Evolutionary conservation across 73 alveolate genomes (phyloP).

Genomic region (Urostyla sp.): DNA sequence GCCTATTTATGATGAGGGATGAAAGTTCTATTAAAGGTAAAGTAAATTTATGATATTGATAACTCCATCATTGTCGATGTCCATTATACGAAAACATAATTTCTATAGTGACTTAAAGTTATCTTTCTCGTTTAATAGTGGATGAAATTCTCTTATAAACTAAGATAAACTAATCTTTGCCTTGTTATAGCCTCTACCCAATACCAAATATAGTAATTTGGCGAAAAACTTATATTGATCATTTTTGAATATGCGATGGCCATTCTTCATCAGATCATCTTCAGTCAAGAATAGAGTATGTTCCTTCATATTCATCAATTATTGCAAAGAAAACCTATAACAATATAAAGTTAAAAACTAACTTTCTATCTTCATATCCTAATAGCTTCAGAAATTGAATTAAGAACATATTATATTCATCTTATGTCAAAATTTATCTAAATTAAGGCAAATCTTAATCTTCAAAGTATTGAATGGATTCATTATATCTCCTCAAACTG

Average conservation of each 20-base stretch:
- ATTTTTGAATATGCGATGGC: background rate
- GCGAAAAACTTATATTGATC: constrained; percentile 26
- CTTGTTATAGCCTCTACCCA: constrained; percentile 29
- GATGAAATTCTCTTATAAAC: constrained; percentile 18
- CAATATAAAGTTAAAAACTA: background rate
- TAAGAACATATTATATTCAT: constrained; percentile 23
- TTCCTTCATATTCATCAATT: no score
- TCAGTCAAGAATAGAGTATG: constrained; percentile 23
- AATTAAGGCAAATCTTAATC: background rate
- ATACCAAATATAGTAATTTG: constrained; percentile 2
- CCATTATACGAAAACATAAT: constrained; percentile 14
- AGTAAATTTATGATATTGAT: constrained; percentile 25
- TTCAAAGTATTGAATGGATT: background rate
- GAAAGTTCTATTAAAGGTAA: constrained; percentile 4
- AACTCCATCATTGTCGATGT: constrained; percentile 30
- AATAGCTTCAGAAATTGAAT: constrained; percentile 9
- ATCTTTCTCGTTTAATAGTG: constrained; percentile 37
- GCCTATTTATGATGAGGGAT: constrained; percentile 31
- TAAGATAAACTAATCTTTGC: constrained; percentile 25
- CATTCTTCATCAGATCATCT: background rate
- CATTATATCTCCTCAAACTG: no score
- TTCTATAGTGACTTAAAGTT: constrained; percentile 9
- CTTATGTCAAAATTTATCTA: background rate
- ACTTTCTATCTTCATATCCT: background rate
- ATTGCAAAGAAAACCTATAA: no score